These are phyloP conservation scores for Podila epicladia DNA, from an alignment of 192 early-diverging fungal species.

Conservation along the genomic window DNA sequence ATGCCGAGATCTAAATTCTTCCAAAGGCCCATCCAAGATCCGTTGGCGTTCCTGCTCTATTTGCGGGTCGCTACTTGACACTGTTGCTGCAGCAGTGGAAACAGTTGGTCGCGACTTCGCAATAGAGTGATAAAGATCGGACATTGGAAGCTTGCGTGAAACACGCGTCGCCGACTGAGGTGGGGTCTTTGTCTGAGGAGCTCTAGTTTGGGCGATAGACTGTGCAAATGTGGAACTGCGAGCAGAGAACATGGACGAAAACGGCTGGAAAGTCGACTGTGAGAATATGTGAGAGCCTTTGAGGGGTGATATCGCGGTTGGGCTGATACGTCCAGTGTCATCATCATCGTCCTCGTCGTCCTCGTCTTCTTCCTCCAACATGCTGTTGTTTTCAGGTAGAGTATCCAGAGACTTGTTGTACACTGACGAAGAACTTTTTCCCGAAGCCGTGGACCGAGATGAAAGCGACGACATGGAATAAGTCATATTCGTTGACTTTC, in stretches of 20 bases:
- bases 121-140: not conserved
- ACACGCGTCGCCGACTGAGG: not conserved
- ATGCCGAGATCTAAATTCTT: constrained; percentile 4
- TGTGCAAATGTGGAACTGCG: too few relatives aligned
- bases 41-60: not conserved
- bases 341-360: constrained; percentile 17
- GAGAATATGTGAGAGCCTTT: not conserved
- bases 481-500: constrained; percentile 9
- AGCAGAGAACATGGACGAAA: constrained; percentile 3
- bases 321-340: constrained; percentile 33
- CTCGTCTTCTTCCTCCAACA: not conserved
- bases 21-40: constrained; percentile 10
- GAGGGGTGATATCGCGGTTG: constrained; percentile 39
- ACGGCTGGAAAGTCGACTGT: not conserved
- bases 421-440: not conserved
- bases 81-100: not conserved
- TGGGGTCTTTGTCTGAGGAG: too few relatives aligned
- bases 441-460: not conserved
- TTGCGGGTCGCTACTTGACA: not conserved
- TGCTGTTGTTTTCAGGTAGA: not conserved
- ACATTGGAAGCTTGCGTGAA: not conserved
- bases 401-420: not conserved
- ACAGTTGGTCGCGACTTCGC: not conserved
- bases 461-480: constrained; percentile 22
- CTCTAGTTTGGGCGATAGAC: too few relatives aligned